Evolutionary conservation across 2,329 filamentous ascomycete genomes (phyloP), one percentile per base, ranked within the genome.

Genomic region (Fusarium anguioides): DNA sequence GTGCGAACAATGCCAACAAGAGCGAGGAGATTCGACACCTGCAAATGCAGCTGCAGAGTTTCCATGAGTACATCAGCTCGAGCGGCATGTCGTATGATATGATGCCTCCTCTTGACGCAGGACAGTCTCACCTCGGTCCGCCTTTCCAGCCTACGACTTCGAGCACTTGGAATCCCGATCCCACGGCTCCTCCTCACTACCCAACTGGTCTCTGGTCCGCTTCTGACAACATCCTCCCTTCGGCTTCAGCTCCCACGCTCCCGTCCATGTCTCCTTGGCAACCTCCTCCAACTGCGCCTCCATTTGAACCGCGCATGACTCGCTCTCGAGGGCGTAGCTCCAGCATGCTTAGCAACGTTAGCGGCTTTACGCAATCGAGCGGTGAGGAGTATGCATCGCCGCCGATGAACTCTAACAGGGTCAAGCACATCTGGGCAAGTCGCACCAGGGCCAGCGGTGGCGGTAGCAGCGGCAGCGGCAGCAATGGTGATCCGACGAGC

Each of bases 271-370:
- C 78, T 4, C 47, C 75, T 35, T 75, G 80, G 72, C 72, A 80
- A 27, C 77, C 78, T 12, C 77, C 80, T 15, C 76, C 79, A 4
- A 81, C 80, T 36, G 76, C 78, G 14, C 72, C 77, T 8, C 65
- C 78, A 26, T 76, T 74, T 51, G 72, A 80, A 52, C 71, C 78
- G 14, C 77, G 71, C 68, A 76, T 66, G 62, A 74, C 67, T 66
- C 83, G 82, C 74, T 79, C 80, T 27, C 79, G 87, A 41, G 87
- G 86, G 21, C 84, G 88, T 46, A 89, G 87, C 27, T 89, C 86
- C 11, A 89, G 86, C 57, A 90, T 90, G 88, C 83, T 90, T 4
- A 89, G 87, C 71, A 85, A 89, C 70, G 80, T 90, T 5, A 89
- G 87, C n/a, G 87, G 87, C 20, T 89, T 90, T 70, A 90, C 88